Evolutionary conservation across 805 yeast genomes (phyloP).

Genomic region (Metschnikowia arizonensis): DNA sequence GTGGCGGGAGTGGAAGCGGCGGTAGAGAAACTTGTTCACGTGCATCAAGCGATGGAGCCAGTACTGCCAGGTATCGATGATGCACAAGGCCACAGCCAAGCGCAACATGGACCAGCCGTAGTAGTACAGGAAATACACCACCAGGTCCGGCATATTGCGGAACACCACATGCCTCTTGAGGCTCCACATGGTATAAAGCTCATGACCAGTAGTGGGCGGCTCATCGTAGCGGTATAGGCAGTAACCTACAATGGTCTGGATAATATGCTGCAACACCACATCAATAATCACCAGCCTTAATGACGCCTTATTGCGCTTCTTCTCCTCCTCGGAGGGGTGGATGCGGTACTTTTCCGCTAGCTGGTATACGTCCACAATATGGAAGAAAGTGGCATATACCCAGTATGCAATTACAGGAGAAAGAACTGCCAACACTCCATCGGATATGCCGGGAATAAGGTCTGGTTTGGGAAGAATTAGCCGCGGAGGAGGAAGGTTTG

Average conservation of each 20-base stretch:
- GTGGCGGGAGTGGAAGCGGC: constrained; percentile 86
- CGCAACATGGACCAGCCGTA: constrained; percentile 60
- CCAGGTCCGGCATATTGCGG: constrained; percentile 42
- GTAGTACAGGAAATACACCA: constrained; percentile 53
- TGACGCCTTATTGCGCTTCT: constrained; percentile 69
- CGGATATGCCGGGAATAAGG: constrained; percentile 61
- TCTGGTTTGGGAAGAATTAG: constrained; percentile 29
- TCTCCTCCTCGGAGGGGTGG: constrained; percentile 87
- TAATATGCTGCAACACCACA: constrained; percentile 77
- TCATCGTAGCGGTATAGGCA: constrained; percentile 55
- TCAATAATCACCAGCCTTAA: constrained; percentile 68
- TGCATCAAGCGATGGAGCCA: constrained; percentile 89
- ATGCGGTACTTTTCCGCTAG: constrained; percentile 81
- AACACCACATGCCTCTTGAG: constrained; percentile 37
- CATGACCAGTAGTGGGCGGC: constrained; percentile 48
- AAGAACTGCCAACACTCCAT: constrained; percentile 64
- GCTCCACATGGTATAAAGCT: constrained; percentile 45
- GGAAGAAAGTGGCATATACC: constrained; percentile 70
- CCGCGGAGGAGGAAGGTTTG: constrained; percentile 14
- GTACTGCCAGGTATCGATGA: constrained; percentile 95
- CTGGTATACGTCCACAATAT: constrained; percentile 66
- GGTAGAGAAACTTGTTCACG: constrained; percentile 67
- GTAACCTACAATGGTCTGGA: constrained; percentile 73
- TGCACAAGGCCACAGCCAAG: constrained; percentile 57
- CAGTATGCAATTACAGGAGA: constrained; percentile 84